Percentiles rank a stretch among this genome's conserved stretches.
phyloP scores from a whole-genome alignment of 805 yeast genomes.

The Ogataea saltuana region DNA sequence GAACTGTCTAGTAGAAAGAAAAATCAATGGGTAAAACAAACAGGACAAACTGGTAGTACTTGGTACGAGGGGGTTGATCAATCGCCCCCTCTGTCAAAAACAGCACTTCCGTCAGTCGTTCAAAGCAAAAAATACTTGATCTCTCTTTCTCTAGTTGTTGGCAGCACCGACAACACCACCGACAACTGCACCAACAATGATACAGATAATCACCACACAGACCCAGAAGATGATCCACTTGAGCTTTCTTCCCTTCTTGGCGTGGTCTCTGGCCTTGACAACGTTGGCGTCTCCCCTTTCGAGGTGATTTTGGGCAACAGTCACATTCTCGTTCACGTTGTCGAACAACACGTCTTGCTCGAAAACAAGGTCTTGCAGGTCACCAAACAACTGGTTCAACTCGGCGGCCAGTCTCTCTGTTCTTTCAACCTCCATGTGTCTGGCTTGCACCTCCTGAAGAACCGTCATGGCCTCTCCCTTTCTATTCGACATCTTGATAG shows the following conservation, averaged over 20 bases:
- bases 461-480: slow-evolving; percentile 96
- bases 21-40: too few species aligned
- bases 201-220: slow-evolving; percentile 54
- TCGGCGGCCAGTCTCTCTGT: slow-evolving; percentile 96
- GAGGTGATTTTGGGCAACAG: slow-evolving; percentile 82
- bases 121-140: slow-evolving; percentile 2
- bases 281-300: slow-evolving; percentile 96
- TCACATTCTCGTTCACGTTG: slow-evolving; percentile 78
- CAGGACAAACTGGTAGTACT: not conserved
- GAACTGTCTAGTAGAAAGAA: too few species aligned
- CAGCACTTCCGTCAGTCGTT: slow-evolving; percentile 1
- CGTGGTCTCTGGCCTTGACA: slow-evolving; percentile 82
- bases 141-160: slow-evolving; percentile 20
- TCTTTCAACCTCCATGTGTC: slow-evolving; percentile 93
- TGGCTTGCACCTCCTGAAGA: slow-evolving; percentile 89
- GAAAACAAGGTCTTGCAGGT: slow-evolving; percentile 93
- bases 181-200: slow-evolving; percentile 70
- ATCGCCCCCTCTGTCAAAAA: slow-evolving; percentile 1
- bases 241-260: slow-evolving; percentile 88
- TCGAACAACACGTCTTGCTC: slow-evolving; percentile 91
- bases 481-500: slow-evolving; percentile 80
- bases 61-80: too few species aligned
- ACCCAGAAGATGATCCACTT: slow-evolving; percentile 82
- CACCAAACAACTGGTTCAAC: slow-evolving; percentile 89
- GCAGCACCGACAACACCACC: slow-evolving; percentile 47